Evolutionary conservation across 2,329 filamentous ascomycete species (phyloP).

Genomic region (Sphaerostilbella broomeana): DNA sequence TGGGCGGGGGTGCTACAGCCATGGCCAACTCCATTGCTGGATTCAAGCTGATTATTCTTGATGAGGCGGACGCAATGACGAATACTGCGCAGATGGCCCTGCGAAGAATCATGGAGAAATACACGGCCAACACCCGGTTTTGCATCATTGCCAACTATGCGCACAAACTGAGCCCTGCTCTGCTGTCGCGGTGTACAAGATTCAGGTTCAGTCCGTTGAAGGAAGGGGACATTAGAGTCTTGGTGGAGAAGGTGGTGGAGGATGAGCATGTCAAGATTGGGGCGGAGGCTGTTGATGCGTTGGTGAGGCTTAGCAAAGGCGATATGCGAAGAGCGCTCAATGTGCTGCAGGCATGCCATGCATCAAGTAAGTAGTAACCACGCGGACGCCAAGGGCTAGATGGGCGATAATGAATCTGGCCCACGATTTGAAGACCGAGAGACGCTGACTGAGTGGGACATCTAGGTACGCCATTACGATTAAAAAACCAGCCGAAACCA

Average conservation of each 20-base stretch:
- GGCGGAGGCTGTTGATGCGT: constrained; percentile 69
- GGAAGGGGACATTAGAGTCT: constrained; percentile 71
- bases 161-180: constrained; percentile 89
- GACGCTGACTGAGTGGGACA: constrained; percentile 10
- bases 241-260: constrained; percentile 85
- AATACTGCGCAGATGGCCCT: constrained; percentile 96
- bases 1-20: constrained; percentile 48
- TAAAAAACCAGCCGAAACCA: constrained; percentile 52
- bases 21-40: constrained; percentile 51
- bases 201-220: constrained; percentile 94
- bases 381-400: constrained; percentile 34
- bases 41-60: constrained; percentile 94
- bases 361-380: constrained; percentile 63
- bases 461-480: constrained; percentile 59
- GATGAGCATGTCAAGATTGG: constrained; percentile 83
- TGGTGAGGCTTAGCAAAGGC: constrained; percentile 84
- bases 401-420: constrained; percentile 42
- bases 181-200: constrained; percentile 87
- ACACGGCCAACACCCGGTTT: constrained; percentile 95
- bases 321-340: constrained; percentile 95
- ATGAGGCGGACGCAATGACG: constrained; percentile 99
- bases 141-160: constrained; percentile 99
- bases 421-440: constrained; percentile 18
- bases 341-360: constrained; percentile 92
- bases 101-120: constrained; percentile 97